Evolutionary conservation across 768 basidiomycete genomes (phyloP).

Genomic region (Dacryopinax primogenitus): DNA sequence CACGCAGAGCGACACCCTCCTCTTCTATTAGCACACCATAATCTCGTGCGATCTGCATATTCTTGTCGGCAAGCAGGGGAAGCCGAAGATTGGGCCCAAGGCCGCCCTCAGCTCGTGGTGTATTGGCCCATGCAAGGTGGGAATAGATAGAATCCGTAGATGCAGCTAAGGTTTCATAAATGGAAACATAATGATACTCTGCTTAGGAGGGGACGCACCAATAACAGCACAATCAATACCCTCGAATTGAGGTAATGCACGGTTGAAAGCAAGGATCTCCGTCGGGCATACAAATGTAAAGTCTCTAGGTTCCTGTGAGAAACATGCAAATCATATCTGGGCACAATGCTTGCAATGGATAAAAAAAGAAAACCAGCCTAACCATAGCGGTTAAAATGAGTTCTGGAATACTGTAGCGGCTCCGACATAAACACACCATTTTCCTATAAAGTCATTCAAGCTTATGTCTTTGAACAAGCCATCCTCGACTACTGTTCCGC

Average conservation of each 20-base stretch:
- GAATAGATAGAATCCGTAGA: conserved; percentile 86
- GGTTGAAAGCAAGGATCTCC: conserved; percentile 91
- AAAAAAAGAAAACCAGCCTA: conserved; percentile 90
- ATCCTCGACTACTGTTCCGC: conserved; percentile 57
- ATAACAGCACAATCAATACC: conserved; percentile 62
- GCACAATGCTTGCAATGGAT: conserved; percentile 59
- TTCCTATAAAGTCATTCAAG: conserved; percentile 57
- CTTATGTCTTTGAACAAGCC: conserved; percentile 67
- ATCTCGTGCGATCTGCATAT: conserved; percentile 52
- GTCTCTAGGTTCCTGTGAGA: conserved; percentile 37
- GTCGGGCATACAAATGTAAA: conserved; percentile 91
- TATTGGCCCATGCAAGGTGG: conserved; percentile 76
- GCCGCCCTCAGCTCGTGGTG: conserved; percentile 73
- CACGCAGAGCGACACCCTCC: conserved; percentile 76
- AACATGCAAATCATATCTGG: background rate
- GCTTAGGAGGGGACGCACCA: conserved; percentile 34
- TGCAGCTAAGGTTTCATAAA: conserved; percentile 39
- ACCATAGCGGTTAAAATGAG: conserved; percentile 1
- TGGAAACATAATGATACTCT: background rate
- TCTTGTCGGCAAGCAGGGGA: conserved; percentile 68
- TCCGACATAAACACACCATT: conserved; percentile 47
- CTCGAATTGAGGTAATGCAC: conserved; percentile 63
- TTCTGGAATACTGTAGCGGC: conserved; percentile 5
- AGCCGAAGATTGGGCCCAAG: conserved; percentile 80
- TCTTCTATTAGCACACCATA: conserved; percentile 85